Evolutionary conservation across 805 yeast genomes (phyloP).

Genomic region (Wickerhamiella sorbophila): DNA sequence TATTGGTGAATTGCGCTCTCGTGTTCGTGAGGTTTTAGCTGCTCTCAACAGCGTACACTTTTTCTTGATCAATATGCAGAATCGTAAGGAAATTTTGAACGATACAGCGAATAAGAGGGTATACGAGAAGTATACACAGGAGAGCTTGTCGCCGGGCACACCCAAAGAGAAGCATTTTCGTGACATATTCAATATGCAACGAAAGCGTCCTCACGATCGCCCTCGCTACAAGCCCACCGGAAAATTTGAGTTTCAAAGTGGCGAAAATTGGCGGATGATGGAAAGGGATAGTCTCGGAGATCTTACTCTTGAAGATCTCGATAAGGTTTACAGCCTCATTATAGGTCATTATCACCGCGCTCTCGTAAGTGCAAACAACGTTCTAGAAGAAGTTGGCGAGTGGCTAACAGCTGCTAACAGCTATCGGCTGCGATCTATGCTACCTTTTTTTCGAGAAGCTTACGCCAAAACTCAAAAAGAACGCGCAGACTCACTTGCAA

Average conservation of each 20-base stretch:
- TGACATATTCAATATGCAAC: neutral
- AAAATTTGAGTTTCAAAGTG: conserved; percentile 5
- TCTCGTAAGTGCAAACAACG: conserved; percentile 9
- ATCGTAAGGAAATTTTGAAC: conserved; percentile 1
- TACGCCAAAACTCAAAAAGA: conserved; percentile 5
- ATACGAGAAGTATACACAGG: neutral
- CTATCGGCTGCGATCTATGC: conserved; percentile 12
- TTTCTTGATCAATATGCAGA: conserved; percentile 13
- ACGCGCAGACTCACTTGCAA: conserved; percentile 5
- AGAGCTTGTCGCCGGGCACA: neutral
- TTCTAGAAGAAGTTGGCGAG: conserved; percentile 6
- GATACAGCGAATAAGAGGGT: neutral
- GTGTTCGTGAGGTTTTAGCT: conserved; percentile 13
- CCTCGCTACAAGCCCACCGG: conserved; percentile 11
- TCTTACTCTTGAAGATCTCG: conserved; percentile 6
- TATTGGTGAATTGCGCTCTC: conserved; percentile 17
- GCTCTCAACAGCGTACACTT: conserved; percentile 16
- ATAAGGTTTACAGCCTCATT: conserved; percentile 6
- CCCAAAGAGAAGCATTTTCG: neutral
- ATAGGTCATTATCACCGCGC: conserved; percentile 9
- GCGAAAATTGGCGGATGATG: neutral
- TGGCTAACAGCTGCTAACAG: conserved; percentile 19
- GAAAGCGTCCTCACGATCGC: too few relatives aligned
- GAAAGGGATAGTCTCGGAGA: neutral
- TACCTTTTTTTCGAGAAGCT: conserved; percentile 5